phyloP scores from a whole-genome alignment of 352 stramenopile genomes.

The Pythium graminicola region DNA sequence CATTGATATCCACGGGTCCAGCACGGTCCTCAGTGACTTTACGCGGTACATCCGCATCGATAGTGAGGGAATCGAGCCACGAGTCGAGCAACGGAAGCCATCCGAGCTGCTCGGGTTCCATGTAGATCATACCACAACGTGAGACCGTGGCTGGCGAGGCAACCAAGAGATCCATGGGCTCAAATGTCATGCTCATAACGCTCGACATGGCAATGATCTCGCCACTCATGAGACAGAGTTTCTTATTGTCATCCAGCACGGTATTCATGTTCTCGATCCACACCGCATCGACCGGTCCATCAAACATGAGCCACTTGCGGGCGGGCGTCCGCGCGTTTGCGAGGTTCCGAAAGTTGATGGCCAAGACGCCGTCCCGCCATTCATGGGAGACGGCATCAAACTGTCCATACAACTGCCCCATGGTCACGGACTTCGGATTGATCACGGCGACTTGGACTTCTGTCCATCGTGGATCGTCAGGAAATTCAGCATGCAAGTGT shows the following conservation, averaged over 20 bases:
- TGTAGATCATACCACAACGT: constrained; percentile 95
- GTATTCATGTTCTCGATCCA: constrained; percentile 98
- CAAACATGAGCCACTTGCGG: constrained; percentile 94
- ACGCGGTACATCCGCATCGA: constrained; percentile 41
- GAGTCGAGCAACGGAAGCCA: constrained; percentile 85
- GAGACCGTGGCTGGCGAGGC: constrained; percentile 93
- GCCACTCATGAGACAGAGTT: constrained; percentile 91
- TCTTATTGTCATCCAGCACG: constrained; percentile 95
- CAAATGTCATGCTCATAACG: constrained; percentile 97
- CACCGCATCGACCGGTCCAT: constrained; percentile 92
- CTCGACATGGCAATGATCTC: constrained; percentile 95
- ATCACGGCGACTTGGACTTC: constrained; percentile 85
- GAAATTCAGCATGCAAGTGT: too few species aligned
- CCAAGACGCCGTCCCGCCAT: constrained; percentile 94
- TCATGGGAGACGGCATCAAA: constrained; percentile 95
- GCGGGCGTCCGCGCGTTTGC: constrained; percentile 84
- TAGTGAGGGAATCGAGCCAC: constrained; percentile 76
- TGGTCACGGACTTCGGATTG: constrained; percentile 94
- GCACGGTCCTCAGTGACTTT: constrained; percentile 47
- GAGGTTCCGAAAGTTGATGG: constrained; percentile 88
- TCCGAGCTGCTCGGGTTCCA: constrained; percentile 90
- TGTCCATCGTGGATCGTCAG: constrained; percentile 66
- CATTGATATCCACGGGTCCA: constrained; percentile 41
- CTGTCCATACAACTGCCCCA: constrained; percentile 93
- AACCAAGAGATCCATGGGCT: constrained; percentile 92